A percentile compares a stretch with the other conserved stretches of the same genome.
phyloP scores from a whole-genome alignment of 805 yeast species.

The Pichia ethanolica region DNA sequence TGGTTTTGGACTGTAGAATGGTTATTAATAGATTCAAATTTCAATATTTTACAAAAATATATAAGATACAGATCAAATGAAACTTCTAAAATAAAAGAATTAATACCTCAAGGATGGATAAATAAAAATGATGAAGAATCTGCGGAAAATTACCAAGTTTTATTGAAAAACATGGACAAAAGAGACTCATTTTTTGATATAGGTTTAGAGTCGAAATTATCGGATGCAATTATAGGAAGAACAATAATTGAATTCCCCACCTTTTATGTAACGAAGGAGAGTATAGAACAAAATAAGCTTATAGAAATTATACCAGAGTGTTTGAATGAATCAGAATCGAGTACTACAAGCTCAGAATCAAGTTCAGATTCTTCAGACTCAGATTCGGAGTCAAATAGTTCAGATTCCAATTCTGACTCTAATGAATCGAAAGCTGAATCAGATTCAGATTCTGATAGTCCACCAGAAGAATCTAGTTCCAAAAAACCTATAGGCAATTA shows the following conservation, averaged over 20 bases:
- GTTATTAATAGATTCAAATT: conserved; percentile 33
- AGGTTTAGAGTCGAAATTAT: background rate
- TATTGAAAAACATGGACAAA: conserved; percentile 30
- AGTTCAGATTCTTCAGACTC: background rate
- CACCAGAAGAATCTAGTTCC: conserved; percentile 22
- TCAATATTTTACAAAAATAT: conserved; percentile 12
- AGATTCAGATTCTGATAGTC: conserved; percentile 10
- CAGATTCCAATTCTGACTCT: conserved; percentile 4
- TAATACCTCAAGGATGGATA: conserved; percentile 31
- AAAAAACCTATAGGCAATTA: background rate
- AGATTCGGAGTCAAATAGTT: background rate
- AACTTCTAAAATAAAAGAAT: conserved; percentile 25
- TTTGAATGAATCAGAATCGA: background rate
- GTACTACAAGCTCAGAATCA: conserved; percentile 1
- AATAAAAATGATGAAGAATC: background rate
- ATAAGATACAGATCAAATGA: conserved; percentile 39
- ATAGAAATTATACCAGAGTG: background rate
- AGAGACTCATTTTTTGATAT: background rate
- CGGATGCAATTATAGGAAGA: conserved; percentile 42
- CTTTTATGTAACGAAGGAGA: conserved; percentile 32
- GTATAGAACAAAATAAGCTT: conserved; percentile 18
- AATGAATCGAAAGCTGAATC: conserved; percentile 7
- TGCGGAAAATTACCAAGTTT: conserved; percentile 10
- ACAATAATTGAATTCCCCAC: conserved; percentile 77
- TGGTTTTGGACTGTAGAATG: conserved; percentile 80